Conservation (phyloP, 2,329 filamentous ascomycete genomes). For the Cytospora mali region DNA sequence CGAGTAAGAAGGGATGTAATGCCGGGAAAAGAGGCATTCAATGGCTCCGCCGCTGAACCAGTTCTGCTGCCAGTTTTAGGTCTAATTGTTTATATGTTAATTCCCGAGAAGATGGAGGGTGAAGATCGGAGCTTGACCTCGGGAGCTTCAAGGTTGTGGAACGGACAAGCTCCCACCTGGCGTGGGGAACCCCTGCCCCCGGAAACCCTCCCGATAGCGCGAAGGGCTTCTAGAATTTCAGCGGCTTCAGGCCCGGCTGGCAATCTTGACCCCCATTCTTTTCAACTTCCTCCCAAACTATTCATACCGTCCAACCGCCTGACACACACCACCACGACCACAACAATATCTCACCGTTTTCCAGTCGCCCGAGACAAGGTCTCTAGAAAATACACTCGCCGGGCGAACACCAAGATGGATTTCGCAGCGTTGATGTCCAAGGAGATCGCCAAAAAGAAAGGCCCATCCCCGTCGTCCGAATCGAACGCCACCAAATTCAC, state of each 20-base stretch:
- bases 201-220: conserved; percentile 11
- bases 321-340: not conserved
- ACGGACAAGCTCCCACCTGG: conserved; percentile 17
- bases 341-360: conserved; percentile 10
- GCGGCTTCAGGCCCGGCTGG: conserved; percentile 14
- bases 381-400: not conserved
- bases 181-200: conserved; percentile 21
- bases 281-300: not conserved
- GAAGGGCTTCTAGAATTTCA: conserved; percentile 21
- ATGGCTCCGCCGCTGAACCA: not conserved
- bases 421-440: conserved; percentile 93
- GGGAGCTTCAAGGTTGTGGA: not conserved
- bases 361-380: not conserved
- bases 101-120: not conserved
- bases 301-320: not conserved
- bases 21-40: not conserved
- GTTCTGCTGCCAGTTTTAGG: not conserved
- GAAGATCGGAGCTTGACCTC: not conserved
- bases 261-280: conserved; percentile 1
- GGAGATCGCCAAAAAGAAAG: conserved; percentile 83
- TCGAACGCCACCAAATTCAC: conserved; percentile 64
- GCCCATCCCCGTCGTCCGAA: conserved; percentile 37
- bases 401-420: conserved; percentile 67
- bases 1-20: not conserved
- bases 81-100: not conserved